Evolutionary conservation across 805 yeast species (phyloP), one percentile per base, ranked within the genome.

Genomic region (Nadsonia fulvescens): DNA sequence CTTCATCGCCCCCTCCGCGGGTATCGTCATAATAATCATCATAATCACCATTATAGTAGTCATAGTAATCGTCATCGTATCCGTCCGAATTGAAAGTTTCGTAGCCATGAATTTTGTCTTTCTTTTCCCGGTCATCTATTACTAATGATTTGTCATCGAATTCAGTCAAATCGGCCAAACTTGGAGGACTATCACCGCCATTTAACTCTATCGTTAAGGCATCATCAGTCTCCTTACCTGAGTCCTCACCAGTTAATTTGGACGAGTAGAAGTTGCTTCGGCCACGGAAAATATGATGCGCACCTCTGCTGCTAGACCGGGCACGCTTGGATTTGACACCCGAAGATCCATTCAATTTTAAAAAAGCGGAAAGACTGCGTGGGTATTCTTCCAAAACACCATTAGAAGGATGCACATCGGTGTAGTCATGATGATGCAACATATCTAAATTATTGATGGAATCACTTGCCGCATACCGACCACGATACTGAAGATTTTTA

Each of bases 1-100:
- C 15, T 14, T 15, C 10, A 20, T 10, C n/a, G 10, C 5, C 11
- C 12, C 8, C 11, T 13, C 18, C 17, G 15, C 29, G 10, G 26
- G 25, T 12, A 14, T 27, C 22, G 26, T 24, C 19, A 35, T 5
- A 18, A 20, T 17, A 33, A 34, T 13, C 24, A 18, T 14, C 24
- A 18, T 5, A 19, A 15, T 12, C 18, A 11, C 14, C 25, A 8
- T 13, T 31, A 24, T 11, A 31, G 27, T 20, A 27, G 16, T 23
- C 25, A 4, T 16, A 20, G 4, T 14, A n/a, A 10, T 28, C 27
- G 5, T 22, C 17, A 6, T 12, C 23, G 18, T 10, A 6, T 5
- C 19, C 11, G 12, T 27, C 25, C 16, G 15, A 27, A 10, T 11
- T 9, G 8, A 27, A 11, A n/a, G 8, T 11, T 12, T 14, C 11